phyloP scores from a whole-genome alignment of 2,329 filamentous ascomycete genomes.

The Mollisiaceae sp. region DNA sequence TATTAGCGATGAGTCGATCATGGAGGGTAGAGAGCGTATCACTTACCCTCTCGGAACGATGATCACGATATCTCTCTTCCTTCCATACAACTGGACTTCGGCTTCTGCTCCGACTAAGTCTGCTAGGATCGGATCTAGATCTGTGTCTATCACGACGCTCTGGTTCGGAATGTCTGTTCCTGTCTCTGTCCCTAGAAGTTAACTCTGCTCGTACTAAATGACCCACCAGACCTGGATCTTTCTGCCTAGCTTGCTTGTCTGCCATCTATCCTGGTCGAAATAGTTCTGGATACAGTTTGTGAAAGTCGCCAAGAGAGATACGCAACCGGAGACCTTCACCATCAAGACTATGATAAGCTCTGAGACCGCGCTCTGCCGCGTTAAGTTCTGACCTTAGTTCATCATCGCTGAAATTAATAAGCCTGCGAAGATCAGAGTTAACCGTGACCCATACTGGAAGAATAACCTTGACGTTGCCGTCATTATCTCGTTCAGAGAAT shows the following conservation, averaged over 20 bases:
- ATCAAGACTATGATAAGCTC: background rate
- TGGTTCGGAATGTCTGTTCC: background rate
- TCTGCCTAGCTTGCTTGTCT: background rate
- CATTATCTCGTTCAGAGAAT: background rate
- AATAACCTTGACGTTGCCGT: background rate
- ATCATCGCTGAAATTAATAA: background rate
- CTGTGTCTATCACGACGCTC: background rate
- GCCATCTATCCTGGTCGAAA: background rate
- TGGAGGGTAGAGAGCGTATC: background rate
- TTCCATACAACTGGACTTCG: background rate
- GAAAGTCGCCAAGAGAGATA: background rate
- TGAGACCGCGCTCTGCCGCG: background rate
- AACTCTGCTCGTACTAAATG: background rate
- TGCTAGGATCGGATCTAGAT: background rate
- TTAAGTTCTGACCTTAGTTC: background rate
- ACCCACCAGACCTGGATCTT: background rate
- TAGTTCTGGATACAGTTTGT: background rate
- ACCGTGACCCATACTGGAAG: background rate
- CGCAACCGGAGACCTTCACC: background rate
- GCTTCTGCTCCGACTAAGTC: background rate
- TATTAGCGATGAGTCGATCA: background rate
- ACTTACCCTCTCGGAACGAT: background rate
- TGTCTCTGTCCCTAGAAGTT: background rate
- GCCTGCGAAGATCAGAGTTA: background rate
- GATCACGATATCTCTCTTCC: background rate